A percentile compares a stretch with the other conserved stretches of the same genome.
phyloP scores from a whole-genome alignment of 208 protist genomes.

The Trypanosoma cruzi region DNA sequence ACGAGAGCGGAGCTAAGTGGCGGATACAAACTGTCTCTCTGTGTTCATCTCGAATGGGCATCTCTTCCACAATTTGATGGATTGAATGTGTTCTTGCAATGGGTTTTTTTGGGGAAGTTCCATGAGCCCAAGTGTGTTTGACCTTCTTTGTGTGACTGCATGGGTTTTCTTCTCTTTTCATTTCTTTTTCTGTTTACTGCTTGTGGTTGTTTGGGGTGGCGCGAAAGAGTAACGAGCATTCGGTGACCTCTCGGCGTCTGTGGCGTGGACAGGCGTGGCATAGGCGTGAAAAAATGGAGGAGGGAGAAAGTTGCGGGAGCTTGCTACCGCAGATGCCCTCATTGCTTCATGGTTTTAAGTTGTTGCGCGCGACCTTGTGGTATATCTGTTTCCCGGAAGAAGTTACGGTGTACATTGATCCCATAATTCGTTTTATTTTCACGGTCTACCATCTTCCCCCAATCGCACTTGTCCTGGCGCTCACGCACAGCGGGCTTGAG shows the following conservation, averaged over 20 bases:
- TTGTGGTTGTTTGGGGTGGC: neutral
- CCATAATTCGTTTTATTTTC: slow-evolving; percentile 66
- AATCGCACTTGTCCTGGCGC: slow-evolving; percentile 55
- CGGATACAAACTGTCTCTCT: neutral
- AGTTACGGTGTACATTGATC: slow-evolving; percentile 69
- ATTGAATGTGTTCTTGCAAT: neutral
- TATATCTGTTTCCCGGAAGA: slow-evolving; percentile 77
- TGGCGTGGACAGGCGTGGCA: neutral
- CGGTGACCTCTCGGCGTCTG: neutral
- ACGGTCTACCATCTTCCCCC: slow-evolving; percentile 75
- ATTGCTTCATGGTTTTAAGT: slow-evolving; percentile 5
- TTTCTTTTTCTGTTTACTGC: neutral
- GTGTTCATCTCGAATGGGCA: neutral
- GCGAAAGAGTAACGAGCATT: neutral
- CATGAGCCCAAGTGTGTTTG: neutral
- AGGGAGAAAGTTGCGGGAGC: neutral
- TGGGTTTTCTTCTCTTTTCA: neutral
- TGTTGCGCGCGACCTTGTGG: slow-evolving; percentile 51
- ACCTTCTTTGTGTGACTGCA: too few species aligned
- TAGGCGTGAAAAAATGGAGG: neutral
- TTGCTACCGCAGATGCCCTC: neutral
- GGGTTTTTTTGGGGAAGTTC: neutral
- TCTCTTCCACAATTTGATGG: neutral
- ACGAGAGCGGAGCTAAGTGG: neutral
- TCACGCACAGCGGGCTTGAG: slow-evolving; percentile 84